Base-by-base conservation (phyloP, 768 basidiomycete genomes). In the Psilocybe azurescens region DNA sequence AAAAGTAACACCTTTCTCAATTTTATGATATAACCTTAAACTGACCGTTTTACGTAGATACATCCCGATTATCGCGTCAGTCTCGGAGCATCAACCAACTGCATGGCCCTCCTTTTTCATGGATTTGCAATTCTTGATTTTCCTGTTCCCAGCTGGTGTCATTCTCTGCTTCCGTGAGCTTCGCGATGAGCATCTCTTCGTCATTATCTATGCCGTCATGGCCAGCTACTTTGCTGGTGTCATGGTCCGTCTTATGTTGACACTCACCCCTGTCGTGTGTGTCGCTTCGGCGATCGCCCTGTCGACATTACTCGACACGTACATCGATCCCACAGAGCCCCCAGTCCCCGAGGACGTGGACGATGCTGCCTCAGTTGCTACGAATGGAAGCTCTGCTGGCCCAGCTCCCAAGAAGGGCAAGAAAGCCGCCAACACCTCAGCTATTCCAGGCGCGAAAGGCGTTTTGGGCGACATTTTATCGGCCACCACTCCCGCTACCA, bases 41-140 rank as follows among this genome's bases (percentile, higher is more conserved):
- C 62, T 65, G 18, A 63, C 57, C 24, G 56, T 18, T 55, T 68
- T 48, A 36, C 59, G 6, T 70, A 94, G 93, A 70, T 91, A 95
- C 72, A 94, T 97, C 69, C 96, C 96, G 29, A 98, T 98, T 78
- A 99, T 99, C 68, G 97, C 97, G 9, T 98, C 96, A 16, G 97
- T 99, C 39, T 97, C 95, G 18, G 97, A 99, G 78, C 97, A 99
- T 79, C 97, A 99, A 74, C 97, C 97, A 16, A 99, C 97, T 5
- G 97, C 97, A 39, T 99, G 97, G 97, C 97, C 97, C 9, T 91
- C 97, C 2, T 99, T 99, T 85, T 99, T 97, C 82, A 99, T 98
- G 91, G 97, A 99, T 74, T 89, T 99, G 58, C 93, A 97, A 70
- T 91, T 98, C 85, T 89, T 99, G 72, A 91, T 99, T 65, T 98